Percentiles rank a stretch among this genome's conserved stretches.
Evolutionary conservation across 192 early-diverging fungal genomes (phyloP).

Genomic region (Phycomyces nitens): DNA sequence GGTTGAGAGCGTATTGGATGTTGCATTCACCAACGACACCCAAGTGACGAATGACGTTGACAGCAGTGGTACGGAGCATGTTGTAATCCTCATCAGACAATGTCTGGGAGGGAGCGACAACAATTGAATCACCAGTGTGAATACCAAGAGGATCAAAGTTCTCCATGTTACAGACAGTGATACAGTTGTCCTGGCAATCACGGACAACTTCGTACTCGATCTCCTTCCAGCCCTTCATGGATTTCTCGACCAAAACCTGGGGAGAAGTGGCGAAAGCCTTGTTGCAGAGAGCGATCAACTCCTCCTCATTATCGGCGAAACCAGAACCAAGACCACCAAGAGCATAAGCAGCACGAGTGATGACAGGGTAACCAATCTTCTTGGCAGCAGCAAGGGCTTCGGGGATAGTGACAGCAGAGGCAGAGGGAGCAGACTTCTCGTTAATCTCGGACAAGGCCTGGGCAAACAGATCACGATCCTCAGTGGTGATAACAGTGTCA

Average conservation of each 20-base stretch:
- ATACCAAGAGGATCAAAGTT: slow-evolving; percentile 99
- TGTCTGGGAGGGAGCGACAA: slow-evolving; percentile 96
- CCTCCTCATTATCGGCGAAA: slow-evolving; percentile 85
- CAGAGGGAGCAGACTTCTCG: slow-evolving; percentile 89
- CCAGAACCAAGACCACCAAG: slow-evolving; percentile 97
- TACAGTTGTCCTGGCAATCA: slow-evolving; percentile 94
- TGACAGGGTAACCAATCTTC: slow-evolving; percentile 91
- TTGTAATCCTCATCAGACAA: slow-evolving; percentile 97
- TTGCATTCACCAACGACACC: slow-evolving; percentile 99
- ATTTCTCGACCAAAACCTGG: slow-evolving; percentile 91
- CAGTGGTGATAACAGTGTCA: slow-evolving; percentile 94
- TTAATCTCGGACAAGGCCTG: slow-evolving; percentile 81
- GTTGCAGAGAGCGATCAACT: slow-evolving; percentile 74
- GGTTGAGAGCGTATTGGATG: slow-evolving; percentile 98
- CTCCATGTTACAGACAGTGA: slow-evolving; percentile 99
- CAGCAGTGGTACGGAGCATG: slow-evolving; percentile 94
- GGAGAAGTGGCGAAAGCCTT: slow-evolving; percentile 89
- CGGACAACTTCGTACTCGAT: slow-evolving; percentile 98
- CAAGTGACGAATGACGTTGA: slow-evolving; percentile 95
- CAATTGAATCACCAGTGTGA: slow-evolving; percentile 98
- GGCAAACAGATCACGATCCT: slow-evolving; percentile 95
- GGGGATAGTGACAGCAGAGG: slow-evolving; percentile 74
- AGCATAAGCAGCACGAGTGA: slow-evolving; percentile 93
- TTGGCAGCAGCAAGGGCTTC: slow-evolving; percentile 87
- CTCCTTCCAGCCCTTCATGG: slow-evolving; percentile 99